These are phyloP conservation scores for Ophiosphaerella korrae DNA, from an alignment of 2,329 filamentous ascomycete species.

Conservation along the genomic window DNA sequence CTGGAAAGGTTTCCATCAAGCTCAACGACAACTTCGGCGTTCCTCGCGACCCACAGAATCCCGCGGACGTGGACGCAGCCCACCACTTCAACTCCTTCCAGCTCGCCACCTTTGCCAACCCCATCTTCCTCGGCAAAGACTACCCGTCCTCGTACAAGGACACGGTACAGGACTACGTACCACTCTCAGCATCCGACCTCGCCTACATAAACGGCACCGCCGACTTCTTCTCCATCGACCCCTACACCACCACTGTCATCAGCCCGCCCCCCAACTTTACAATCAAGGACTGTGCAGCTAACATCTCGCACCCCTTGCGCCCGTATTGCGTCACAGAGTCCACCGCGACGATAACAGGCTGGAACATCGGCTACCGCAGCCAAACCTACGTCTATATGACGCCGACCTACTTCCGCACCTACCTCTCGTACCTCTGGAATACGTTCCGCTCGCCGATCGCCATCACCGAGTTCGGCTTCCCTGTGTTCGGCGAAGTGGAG, in stretches of 20 bases:
- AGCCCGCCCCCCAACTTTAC: slow-evolving; percentile 52
- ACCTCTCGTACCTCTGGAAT: slow-evolving; percentile 64
- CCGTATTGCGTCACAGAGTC: slow-evolving; percentile 61
- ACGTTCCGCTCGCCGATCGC: slow-evolving; percentile 58
- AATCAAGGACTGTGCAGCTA: slow-evolving; percentile 55
- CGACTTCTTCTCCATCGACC: slow-evolving; percentile 64
- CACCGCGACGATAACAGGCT: slow-evolving; percentile 55
- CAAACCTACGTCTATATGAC: slow-evolving; percentile 63
- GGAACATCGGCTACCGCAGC: slow-evolving; percentile 64
- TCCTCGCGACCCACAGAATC: slow-evolving; percentile 44
- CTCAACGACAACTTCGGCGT: slow-evolving; percentile 51
- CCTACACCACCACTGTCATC: slow-evolving; percentile 63
- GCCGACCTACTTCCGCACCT: slow-evolving; percentile 61
- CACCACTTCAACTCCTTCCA: slow-evolving; percentile 52
- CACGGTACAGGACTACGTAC: slow-evolving; percentile 46
- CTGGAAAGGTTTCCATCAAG: slow-evolving; percentile 58
- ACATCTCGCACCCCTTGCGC: slow-evolving; percentile 52
- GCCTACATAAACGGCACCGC: slow-evolving; percentile 48
- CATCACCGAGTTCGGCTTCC: slow-evolving; percentile 64
- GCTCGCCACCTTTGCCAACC: slow-evolving; percentile 56
- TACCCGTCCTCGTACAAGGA: slow-evolving; percentile 56
- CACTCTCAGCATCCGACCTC: slow-evolving; percentile 56
- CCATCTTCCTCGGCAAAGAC: slow-evolving; percentile 58
- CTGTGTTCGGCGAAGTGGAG: slow-evolving; percentile 56
- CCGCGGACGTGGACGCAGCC: slow-evolving; percentile 52